Evolutionary conservation across 163 green algal species (phyloP).

Genomic region (Chlamydomonas reinhardtii): DNA sequence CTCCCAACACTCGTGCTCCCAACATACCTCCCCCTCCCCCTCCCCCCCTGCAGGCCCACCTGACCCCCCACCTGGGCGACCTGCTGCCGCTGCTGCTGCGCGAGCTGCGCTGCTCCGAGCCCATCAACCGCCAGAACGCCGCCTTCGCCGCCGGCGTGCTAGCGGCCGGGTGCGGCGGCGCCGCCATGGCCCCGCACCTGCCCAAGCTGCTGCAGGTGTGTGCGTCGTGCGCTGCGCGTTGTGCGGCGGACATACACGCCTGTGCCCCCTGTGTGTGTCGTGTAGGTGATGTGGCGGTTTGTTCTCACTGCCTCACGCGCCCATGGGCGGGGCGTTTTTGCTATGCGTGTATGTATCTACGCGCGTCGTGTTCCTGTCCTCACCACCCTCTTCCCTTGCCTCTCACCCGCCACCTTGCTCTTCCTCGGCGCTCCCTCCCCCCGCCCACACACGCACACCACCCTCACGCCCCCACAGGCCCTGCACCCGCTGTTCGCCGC

Average conservation of each 20-base stretch:
- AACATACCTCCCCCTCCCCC: too few relatives aligned
- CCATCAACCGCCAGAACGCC: constrained; percentile 81
- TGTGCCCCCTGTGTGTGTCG: too few relatives aligned
- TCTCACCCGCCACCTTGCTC: neutral
- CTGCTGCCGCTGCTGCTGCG: constrained; percentile 69
- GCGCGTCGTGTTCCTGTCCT: too few relatives aligned
- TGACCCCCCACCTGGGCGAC: constrained; percentile 47
- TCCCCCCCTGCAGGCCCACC: constrained; percentile 8
- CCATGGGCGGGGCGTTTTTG: too few relatives aligned
- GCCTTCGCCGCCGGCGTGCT: constrained; percentile 75
- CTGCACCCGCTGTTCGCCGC: constrained; percentile 66
- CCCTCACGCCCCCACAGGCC: constrained; percentile 8
- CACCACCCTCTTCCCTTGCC: too few relatives aligned
- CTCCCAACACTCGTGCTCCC: too few relatives aligned
- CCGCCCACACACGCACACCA: too few relatives aligned
- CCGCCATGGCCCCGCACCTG: constrained; percentile 22
- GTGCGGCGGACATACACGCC: too few relatives aligned
- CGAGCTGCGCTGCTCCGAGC: constrained; percentile 72
- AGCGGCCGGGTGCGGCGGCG: constrained; percentile 55
- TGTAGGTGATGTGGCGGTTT: too few relatives aligned
- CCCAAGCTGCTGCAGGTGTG: constrained; percentile 58
- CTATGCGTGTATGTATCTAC: too few relatives aligned
- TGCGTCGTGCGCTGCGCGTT: too few relatives aligned
- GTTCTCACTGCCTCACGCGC: too few relatives aligned
- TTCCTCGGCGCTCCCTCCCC: neutral